phyloP scores from a whole-genome alignment of 2,329 filamentous ascomycete genomes.

The Epicoccum sorghinum region DNA sequence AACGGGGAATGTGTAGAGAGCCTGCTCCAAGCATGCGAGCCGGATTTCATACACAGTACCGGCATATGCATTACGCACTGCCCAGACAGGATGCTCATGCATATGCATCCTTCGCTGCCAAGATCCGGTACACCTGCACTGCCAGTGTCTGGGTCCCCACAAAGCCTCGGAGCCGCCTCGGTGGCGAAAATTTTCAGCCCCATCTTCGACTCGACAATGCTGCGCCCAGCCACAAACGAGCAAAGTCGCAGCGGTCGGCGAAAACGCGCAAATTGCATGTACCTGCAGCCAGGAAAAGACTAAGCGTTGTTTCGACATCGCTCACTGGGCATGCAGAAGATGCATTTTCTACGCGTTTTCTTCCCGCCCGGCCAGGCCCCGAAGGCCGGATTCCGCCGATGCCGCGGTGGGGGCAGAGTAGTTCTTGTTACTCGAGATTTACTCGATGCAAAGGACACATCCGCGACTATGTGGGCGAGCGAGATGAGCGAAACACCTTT shows the following conservation, averaged over 20 bases:
- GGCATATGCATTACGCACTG: neutral
- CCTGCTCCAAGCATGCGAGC: neutral
- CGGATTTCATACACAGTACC: neutral
- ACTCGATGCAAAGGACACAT: slow-evolving; percentile 12
- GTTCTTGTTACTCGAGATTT: slow-evolving; percentile 14
- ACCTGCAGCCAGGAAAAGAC: slow-evolving; percentile 6
- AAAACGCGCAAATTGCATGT: neutral
- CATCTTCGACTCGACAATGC: neutral
- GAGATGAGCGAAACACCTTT: neutral
- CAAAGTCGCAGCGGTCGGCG: neutral
- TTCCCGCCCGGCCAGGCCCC: neutral
- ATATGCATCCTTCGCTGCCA: neutral
- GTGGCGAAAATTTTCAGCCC: slow-evolving; percentile 12
- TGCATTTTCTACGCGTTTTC: neutral
- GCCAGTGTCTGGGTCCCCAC: neutral
- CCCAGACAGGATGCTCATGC: neutral
- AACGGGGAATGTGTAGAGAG: slow-evolving; percentile 7
- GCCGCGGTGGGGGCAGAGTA: neutral
- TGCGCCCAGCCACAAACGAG: neutral
- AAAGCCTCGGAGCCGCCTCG: slow-evolving; percentile 3
- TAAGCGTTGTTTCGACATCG: too few species aligned
- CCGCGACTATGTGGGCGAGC: neutral
- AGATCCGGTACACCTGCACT: neutral
- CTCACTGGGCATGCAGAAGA: too few species aligned
- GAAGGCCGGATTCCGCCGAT: slow-evolving; percentile 9